phyloP scores from a whole-genome alignment of 139 green algal genomes.

The Zygnema cylindricum region DNA sequence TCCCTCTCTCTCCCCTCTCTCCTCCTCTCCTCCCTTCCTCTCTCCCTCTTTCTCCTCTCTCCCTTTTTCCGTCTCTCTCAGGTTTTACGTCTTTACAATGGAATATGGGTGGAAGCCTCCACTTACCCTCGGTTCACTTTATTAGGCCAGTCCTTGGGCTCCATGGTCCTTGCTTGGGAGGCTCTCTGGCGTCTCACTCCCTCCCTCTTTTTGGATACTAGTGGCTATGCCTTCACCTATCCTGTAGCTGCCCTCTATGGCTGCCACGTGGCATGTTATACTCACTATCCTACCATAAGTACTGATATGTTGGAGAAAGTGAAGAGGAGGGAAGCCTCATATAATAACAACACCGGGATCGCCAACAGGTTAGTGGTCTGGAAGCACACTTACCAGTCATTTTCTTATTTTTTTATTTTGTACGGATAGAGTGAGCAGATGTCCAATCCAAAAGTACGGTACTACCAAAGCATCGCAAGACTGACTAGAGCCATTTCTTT shows the following conservation, averaged over 20 bases:
- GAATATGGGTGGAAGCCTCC: slow-evolving; percentile 68
- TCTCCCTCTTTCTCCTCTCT: no score
- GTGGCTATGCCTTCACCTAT: slow-evolving; percentile 91
- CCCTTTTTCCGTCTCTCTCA: no score
- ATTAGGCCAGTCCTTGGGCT: slow-evolving; percentile 78
- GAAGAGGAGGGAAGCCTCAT: slow-evolving; percentile 57
- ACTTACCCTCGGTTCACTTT: slow-evolving; percentile 88
- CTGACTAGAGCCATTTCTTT: slow-evolving; percentile 27
- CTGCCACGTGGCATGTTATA: slow-evolving; percentile 78
- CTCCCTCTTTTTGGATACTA: slow-evolving; percentile 90
- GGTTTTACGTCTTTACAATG: slow-evolving; percentile 72
- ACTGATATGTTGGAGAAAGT: slow-evolving; percentile 90
- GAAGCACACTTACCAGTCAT: neutral
- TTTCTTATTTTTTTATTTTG: no score
- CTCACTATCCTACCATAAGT: slow-evolving; percentile 92
- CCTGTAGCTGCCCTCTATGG: slow-evolving; percentile 76
- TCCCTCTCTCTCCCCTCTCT: no score
- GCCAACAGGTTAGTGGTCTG: slow-evolving; percentile 55
- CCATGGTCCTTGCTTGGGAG: slow-evolving; percentile 73
- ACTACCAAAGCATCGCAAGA: slow-evolving; percentile 82
- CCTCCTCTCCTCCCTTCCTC: no score
- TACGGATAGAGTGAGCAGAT: slow-evolving; percentile 19
- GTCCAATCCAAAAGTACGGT: slow-evolving; percentile 78
- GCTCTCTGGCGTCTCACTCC: slow-evolving; percentile 75
- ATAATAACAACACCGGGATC: slow-evolving; percentile 80